These are phyloP conservation scores for Parasitella parasitica DNA, from an alignment of 371 early-diverging fungal species.

Conservation along the genomic window DNA sequence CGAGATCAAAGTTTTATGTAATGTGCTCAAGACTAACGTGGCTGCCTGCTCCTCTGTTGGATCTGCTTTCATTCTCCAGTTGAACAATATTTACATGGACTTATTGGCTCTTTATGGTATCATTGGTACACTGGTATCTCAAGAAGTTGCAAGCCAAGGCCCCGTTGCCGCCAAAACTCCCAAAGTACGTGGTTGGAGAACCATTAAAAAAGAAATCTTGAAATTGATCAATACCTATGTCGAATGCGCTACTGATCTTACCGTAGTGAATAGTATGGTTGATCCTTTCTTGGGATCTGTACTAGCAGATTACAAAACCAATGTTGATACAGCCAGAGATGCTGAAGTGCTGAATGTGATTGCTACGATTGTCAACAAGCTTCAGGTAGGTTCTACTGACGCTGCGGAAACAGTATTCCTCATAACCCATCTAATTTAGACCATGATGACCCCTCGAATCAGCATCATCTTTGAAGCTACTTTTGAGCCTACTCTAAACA, in stretches of 20 bases:
- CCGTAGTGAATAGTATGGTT: conserved; percentile 79
- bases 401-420: neutral
- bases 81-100: conserved; percentile 86
- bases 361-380: conserved; percentile 78
- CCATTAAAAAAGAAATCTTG: conserved; percentile 94
- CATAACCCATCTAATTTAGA: conserved; percentile 38
- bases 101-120: conserved; percentile 88
- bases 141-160: conserved; percentile 67
- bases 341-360: conserved; percentile 93
- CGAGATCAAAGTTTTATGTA: conserved; percentile 82
- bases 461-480: conserved; percentile 87
- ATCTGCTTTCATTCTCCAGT: conserved; percentile 80
- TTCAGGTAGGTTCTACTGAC: conserved; percentile 60
- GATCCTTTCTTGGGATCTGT: conserved; percentile 92
- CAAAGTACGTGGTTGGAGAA: conserved; percentile 85
- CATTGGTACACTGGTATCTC: conserved; percentile 82
- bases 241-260: conserved; percentile 77
- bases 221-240: conserved; percentile 88
- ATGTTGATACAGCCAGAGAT: conserved; percentile 87
- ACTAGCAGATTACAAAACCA: conserved; percentile 82
- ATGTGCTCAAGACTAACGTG: conserved; percentile 95
- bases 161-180: conserved; percentile 89
- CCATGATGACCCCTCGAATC: conserved; percentile 78
- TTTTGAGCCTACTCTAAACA: conserved; percentile 93
- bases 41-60: conserved; percentile 90